Evolutionary conservation across 805 yeast species (phyloP).

Genomic region (Brettanomyces sp.): DNA sequence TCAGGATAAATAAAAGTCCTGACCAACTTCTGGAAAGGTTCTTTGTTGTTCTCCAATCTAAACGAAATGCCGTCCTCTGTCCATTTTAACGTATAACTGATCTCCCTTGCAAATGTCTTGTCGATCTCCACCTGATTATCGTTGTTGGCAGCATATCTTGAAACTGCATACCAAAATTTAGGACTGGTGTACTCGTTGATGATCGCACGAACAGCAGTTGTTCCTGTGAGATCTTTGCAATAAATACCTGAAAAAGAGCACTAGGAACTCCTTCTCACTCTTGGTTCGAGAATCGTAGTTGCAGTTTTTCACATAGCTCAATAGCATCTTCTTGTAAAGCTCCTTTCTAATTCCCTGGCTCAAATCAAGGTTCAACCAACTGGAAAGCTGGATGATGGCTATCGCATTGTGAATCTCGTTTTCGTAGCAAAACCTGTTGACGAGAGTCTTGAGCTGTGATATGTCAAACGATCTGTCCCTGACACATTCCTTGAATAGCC

Average conservation of each 20-base stretch:
- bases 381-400: not conserved
- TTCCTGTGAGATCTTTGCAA: not conserved
- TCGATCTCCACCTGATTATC: not conserved
- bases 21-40: not conserved
- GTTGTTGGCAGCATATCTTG: not conserved
- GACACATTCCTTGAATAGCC: not conserved
- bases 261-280: not conserved
- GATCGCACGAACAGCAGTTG: too few species aligned
- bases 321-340: not conserved
- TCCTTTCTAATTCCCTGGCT: not conserved
- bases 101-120: not conserved
- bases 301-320: not conserved
- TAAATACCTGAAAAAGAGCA: not conserved
- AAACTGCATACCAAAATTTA: not conserved
- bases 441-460: not conserved
- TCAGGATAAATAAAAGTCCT: not conserved
- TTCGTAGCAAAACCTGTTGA: not conserved
- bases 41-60: not conserved
- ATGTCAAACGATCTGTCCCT: not conserved
- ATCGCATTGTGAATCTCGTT: not conserved
- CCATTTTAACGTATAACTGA: conserved; percentile 1
- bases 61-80: not conserved
- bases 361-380: not conserved
- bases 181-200: not conserved
- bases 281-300: not conserved